Percentiles rank a stretch among this genome's conserved stretches.
These are phyloP conservation scores for Suhomyces bolitotheri DNA, from an alignment of 1,139 yeast species.

Conservation along the genomic window DNA sequence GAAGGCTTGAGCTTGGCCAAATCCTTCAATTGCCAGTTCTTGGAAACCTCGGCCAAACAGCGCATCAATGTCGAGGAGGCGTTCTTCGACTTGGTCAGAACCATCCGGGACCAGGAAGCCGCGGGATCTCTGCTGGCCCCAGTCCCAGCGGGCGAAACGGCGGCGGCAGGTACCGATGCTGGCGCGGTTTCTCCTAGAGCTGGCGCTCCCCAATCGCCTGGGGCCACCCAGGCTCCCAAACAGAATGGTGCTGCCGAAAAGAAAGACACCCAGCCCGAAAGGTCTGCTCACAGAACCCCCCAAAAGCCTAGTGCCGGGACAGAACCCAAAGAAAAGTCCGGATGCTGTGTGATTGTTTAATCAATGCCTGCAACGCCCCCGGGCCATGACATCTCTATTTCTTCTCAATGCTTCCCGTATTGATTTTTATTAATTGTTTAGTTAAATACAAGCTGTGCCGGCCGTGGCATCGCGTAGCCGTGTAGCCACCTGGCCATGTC, in stretches of 20 bases:
- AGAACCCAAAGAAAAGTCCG: constrained; percentile 40
- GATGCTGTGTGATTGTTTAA: constrained; percentile 49
- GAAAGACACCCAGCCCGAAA: constrained; percentile 6
- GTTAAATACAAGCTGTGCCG: constrained; percentile 9
- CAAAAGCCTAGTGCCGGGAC: constrained; percentile 16
- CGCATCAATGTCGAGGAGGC: constrained; percentile 93
- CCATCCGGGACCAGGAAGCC: constrained; percentile 45
- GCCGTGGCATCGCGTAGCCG: neutral
- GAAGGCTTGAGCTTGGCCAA: constrained; percentile 81
- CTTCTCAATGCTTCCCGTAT: constrained; percentile 9
- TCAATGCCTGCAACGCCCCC: constrained; percentile 2
- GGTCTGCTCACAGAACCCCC: constrained; percentile 8
- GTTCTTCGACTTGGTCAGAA: constrained; percentile 72
- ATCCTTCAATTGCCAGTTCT: constrained; percentile 73
- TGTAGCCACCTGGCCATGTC: no score
- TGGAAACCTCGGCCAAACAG: constrained; percentile 93
- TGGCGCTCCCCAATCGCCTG: constrained; percentile 6
- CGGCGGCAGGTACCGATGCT: constrained; percentile 13
- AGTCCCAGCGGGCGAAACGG: constrained; percentile 18
- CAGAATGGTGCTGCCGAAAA: constrained; percentile 5
- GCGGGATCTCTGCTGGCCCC: neutral
- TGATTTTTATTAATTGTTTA: constrained; percentile 11
- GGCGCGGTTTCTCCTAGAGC: constrained; percentile 6
- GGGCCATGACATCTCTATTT: constrained; percentile 9
- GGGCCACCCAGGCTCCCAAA: constrained; percentile 1